Evolutionary conservation across 2,329 filamentous ascomycete genomes (phyloP), one percentile per base, ranked within the genome.

Genomic region (Pyricularia pennisetigena): DNA sequence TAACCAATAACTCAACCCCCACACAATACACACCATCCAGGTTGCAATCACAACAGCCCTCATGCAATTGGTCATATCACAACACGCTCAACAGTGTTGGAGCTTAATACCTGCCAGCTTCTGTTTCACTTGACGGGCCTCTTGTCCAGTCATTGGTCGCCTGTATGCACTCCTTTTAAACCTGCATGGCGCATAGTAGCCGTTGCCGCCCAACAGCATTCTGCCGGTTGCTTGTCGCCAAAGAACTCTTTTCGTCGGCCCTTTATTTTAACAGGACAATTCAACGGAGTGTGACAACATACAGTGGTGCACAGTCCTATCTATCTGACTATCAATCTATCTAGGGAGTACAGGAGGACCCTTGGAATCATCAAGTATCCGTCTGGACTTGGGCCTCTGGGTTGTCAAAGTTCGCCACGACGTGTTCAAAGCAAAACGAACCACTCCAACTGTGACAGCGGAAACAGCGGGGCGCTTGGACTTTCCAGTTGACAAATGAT

Each of bases 111-210:
- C 76, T 73, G 77, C 75, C 75, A 72, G 71, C 72, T 78, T 79
- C 77, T 70, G 78, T 79, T 79, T 79, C 77, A 67, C 66, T 67
- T 23, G 66, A 59, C n/a, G 49, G 29, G 16, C 54, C 41, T 67
- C 30, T 20, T 10, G 16, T 1, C 28, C 64, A 35, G 16, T 26
- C 72, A 77, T 77, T 78, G 76, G 75, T 69, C 69, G 71, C 70
- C 69, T 64, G 71, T 66, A 76, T 79, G 77, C 78, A 79, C 76
- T 78, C 78, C 78, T 78, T 77, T 78, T 74, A 69, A 68, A 49
- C 72, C 75, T 78, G 78, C 78, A 79, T 76, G 71, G 57, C n/a
- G n/a, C 23, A n/a, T 10, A 24, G 57, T 24, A 24, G 57, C 57
- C n/a, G 24, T 61, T 61, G 24, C 57, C 57, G 57, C n/a, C 57